These are phyloP conservation scores for Oryza glumipatula DNA, from an alignment of 176 grass and related monocot species.

Conservation along the genomic window DNA sequence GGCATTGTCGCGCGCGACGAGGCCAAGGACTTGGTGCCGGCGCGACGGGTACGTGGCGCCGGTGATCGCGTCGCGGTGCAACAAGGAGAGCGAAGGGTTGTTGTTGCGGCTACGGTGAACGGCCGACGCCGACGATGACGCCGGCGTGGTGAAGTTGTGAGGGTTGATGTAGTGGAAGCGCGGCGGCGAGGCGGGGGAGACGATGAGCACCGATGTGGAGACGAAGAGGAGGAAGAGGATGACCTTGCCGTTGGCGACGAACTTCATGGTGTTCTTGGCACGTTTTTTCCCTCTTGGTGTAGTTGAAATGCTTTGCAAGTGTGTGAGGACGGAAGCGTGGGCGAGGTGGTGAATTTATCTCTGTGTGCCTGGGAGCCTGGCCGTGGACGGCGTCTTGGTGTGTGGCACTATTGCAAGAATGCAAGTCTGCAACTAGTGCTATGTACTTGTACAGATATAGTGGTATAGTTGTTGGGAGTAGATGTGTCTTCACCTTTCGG, in stretches of 20 bases:
- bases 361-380: not conserved
- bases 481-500: not conserved
- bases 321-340: not conserved
- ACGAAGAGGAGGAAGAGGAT: conserved; percentile 38
- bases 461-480: not conserved
- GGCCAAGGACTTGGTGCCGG: conserved; percentile 31
- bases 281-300: not conserved
- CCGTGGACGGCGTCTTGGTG: not conserved
- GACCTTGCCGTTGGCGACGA: conserved; percentile 2
- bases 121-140: not conserved
- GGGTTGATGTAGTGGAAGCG: conserved; percentile 58
- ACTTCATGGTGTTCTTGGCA: conserved; percentile 21
- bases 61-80: conserved; percentile 64
- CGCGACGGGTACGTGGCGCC: conserved; percentile 46
- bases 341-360: conserved; percentile 58
- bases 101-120: not conserved
- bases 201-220: not conserved
- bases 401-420: not conserved
- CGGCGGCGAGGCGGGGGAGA: conserved; percentile 26
- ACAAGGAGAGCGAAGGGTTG: conserved; percentile 46
- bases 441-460: not conserved
- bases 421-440: not conserved
- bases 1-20: conserved; percentile 46
- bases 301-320: not conserved
- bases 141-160: conserved; percentile 40